Percentiles rank a stretch among this genome's conserved stretches.
Evolutionary conservation across 495 filamentous ascomycete genomes (phyloP).

Genomic region (Hyaloscypha variabilis): DNA sequence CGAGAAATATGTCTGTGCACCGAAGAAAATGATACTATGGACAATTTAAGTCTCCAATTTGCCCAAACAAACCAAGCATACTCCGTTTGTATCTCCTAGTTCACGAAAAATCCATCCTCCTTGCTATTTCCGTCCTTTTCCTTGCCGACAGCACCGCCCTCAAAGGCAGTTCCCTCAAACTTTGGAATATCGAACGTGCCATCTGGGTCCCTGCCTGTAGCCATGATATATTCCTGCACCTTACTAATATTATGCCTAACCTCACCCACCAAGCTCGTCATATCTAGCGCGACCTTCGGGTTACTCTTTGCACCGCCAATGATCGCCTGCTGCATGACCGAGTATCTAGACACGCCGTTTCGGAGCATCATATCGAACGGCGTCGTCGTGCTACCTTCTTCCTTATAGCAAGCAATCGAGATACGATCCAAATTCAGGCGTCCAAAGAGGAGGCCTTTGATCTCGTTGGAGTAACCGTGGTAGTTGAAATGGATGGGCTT

Average conservation of each 20-base stretch:
- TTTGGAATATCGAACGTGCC: constrained; percentile 55
- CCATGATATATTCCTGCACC: constrained; percentile 58
- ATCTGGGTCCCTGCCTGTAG: constrained; percentile 58
- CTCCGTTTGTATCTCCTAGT: constrained; percentile 8
- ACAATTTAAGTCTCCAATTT: not conserved
- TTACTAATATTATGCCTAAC: constrained; percentile 52
- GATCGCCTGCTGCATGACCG: constrained; percentile 63
- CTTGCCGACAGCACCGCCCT: constrained; percentile 13
- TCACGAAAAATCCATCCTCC: constrained; percentile 32
- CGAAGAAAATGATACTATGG: no score
- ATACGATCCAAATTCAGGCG: constrained; percentile 52
- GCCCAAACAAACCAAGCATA: not conserved
- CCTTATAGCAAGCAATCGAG: constrained; percentile 63
- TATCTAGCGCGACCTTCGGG: constrained; percentile 48
- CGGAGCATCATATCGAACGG: constrained; percentile 76
- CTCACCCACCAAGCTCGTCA: constrained; percentile 50
- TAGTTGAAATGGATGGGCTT: constrained; percentile 69
- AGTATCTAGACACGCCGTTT: constrained; percentile 64
- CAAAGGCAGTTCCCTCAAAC: constrained; percentile 37
- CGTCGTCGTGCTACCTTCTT: constrained; percentile 74
- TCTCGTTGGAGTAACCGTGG: constrained; percentile 66
- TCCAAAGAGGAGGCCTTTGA: constrained; percentile 67
- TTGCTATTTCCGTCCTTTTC: constrained; percentile 2
- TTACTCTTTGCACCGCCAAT: constrained; percentile 51
- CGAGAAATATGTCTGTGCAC: no score